Base-by-base conservation (phyloP, 805 yeast genomes). In the Candida quercuum region DNA sequence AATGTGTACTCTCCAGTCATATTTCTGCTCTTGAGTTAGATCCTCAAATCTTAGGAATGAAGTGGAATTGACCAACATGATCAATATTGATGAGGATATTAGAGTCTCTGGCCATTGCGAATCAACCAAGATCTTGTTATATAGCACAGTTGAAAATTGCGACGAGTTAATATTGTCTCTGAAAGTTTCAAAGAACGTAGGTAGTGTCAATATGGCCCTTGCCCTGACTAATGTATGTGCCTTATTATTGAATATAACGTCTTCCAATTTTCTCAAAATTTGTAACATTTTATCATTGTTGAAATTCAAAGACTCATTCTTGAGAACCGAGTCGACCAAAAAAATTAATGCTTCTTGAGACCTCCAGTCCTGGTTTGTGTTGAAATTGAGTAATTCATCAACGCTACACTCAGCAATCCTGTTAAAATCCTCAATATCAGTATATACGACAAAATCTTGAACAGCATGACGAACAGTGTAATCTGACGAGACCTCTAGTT, bases 401-500 rank as follows among this genome's bases (percentile, higher is more conserved):
- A 39, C 34, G 11, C 30, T 38, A 1, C 41, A 45, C 5, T 36
- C 30, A 14, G 51, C 45, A 20, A 45, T 33, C 5, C 32, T 24
- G 2, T 42, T 37, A 8, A 72, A 63, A 44, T 76, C 79, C 0
- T 35, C 32, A 5, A 59, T 62, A 26, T 70, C 64, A 25, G 79
- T 47, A 16, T 76, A 79, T 0, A 72, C 59, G 5, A 85, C 45
- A 24, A 76, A 71, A 21, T 81, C 86, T 20, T 67, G 65, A 1
- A 80, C 63, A 0, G 83, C 71, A 34, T 78, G 82, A 37, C 98
- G 71, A 1, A 80, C 72, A 2, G 71, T 58, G 9, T 60, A 59
- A 5, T 72, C 74, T 0, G 79, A 62, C 0, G 80, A 62, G 23
- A 88, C 67, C 2, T 87, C 96, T 2, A 86, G 69, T 39, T 85